Conservation (phyloP, 139 green algal genomes). For the Microglena sp. region DNA sequence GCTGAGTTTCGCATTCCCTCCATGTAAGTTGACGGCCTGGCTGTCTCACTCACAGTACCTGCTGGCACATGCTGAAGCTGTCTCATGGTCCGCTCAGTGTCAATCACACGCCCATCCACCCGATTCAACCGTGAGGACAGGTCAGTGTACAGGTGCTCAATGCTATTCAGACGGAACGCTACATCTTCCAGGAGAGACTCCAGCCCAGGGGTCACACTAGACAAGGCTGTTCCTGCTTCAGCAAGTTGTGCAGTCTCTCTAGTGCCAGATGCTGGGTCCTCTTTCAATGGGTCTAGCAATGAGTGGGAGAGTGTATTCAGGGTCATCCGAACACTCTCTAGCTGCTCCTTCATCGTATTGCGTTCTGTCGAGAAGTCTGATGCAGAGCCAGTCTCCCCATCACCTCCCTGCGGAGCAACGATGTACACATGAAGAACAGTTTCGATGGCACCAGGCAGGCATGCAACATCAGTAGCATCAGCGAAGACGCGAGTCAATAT, state of each 20-base stretch:
- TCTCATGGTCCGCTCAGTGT: constrained; percentile 15
- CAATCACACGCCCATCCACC: constrained; percentile 8
- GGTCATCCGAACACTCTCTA: too few relatives aligned
- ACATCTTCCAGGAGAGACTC: constrained; percentile 14
- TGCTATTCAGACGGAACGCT: constrained; percentile 4
- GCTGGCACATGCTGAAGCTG: constrained; percentile 23
- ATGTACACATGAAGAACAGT: too few relatives aligned
- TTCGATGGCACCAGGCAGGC: too few relatives aligned
- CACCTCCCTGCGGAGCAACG: too few relatives aligned
- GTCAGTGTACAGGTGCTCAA: constrained; percentile 13
- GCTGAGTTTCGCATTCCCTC: too few relatives aligned
- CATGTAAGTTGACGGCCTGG: neutral
- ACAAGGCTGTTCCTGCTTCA: neutral
- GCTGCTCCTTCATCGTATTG: too few relatives aligned
- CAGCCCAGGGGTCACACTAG: neutral
- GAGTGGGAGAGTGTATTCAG: too few relatives aligned
- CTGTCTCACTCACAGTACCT: constrained; percentile 18
- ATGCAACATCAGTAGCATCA: too few relatives aligned
- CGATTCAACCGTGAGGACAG: constrained; percentile 4
- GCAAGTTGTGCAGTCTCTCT: neutral
- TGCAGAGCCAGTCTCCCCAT: too few relatives aligned
- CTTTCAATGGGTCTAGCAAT: too few relatives aligned
- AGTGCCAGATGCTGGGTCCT: neutral
- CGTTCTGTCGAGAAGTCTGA: too few relatives aligned
- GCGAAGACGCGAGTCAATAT: too few relatives aligned